Conservation (phyloP, 176 grass and related monocot genomes). For the Musa itinerans region DNA sequence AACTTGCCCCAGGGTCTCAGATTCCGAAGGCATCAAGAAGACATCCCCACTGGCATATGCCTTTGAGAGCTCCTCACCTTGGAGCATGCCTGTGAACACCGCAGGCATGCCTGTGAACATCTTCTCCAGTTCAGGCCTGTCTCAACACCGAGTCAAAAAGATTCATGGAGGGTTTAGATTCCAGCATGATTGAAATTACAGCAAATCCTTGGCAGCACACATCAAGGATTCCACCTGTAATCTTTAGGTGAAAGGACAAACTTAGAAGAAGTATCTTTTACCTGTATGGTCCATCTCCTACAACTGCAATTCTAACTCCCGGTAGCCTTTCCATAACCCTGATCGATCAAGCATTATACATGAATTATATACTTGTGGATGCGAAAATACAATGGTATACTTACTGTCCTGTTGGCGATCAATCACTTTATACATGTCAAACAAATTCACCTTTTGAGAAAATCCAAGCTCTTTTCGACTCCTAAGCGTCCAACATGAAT, state of each 20-base stretch:
- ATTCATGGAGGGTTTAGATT: too few species aligned
- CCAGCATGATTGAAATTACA: too few species aligned
- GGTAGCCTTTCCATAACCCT: slow-evolving; percentile 89
- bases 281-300: slow-evolving; percentile 91
- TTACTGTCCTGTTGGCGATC: too few species aligned
- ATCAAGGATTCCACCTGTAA: neutral
- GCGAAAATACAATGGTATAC: neutral
- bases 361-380: neutral
- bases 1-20: slow-evolving; percentile 94
- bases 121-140: slow-evolving; percentile 79
- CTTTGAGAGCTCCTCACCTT: slow-evolving; percentile 77
- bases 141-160: neutral
- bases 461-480: slow-evolving; percentile 94
- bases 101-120: slow-evolving; percentile 73
- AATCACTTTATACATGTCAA: neutral
- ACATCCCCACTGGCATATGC: slow-evolving; percentile 85
- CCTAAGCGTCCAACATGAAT: slow-evolving; percentile 96
- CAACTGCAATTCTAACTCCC: slow-evolving; percentile 87
- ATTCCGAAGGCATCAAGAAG: slow-evolving; percentile 96
- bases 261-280: slow-evolving; percentile 22
- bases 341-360: neutral
- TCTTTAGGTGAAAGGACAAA: neutral
- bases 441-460: slow-evolving; percentile 67
- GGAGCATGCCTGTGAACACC: slow-evolving; percentile 95
- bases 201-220: too few species aligned